Conservation (phyloP, 148 eudicot genomes). For the Pouteria glomerata region DNA sequence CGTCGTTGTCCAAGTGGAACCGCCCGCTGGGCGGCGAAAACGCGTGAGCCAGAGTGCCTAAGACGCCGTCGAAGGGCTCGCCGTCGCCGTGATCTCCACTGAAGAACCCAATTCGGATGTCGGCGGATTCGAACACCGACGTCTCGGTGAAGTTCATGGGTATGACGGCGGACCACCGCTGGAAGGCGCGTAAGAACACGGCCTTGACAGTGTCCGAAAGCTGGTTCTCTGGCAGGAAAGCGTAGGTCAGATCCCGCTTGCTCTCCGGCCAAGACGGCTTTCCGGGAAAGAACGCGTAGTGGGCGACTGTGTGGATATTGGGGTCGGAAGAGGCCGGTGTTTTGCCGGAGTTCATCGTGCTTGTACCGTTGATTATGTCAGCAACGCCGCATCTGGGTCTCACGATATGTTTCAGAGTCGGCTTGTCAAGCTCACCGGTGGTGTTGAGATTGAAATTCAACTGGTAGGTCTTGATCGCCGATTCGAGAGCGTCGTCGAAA, state of each 20-base stretch:
- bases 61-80: slow-evolving; percentile 36
- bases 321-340: background rate
- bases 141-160: slow-evolving; percentile 32
- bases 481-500: slow-evolving; percentile 26
- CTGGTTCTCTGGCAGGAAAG: slow-evolving; percentile 33
- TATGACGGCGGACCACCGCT: slow-evolving; percentile 36
- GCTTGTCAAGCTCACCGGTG: slow-evolving; percentile 41
- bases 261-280: slow-evolving; percentile 38
- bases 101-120: slow-evolving; percentile 34
- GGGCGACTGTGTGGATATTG: slow-evolving; percentile 25
- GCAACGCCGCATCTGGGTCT: slow-evolving; percentile 48
- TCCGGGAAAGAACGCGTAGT: slow-evolving; percentile 41
- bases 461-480: slow-evolving; percentile 38
- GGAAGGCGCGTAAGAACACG: slow-evolving; percentile 31
- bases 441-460: slow-evolving; percentile 43
- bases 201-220: slow-evolving; percentile 20
- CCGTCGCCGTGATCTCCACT: slow-evolving; percentile 42
- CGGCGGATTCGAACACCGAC: slow-evolving; percentile 14
- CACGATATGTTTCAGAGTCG: slow-evolving; percentile 31
- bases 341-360: slow-evolving; percentile 39
- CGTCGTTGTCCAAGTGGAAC: slow-evolving; percentile 34
- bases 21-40: slow-evolving; percentile 39
- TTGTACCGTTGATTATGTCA: slow-evolving; percentile 40
- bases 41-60: slow-evolving; percentile 44
- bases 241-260: slow-evolving; percentile 27